Evolutionary conservation across 257 asterid genomes (phyloP).

Genomic region (Solanum lycopersicoides): DNA sequence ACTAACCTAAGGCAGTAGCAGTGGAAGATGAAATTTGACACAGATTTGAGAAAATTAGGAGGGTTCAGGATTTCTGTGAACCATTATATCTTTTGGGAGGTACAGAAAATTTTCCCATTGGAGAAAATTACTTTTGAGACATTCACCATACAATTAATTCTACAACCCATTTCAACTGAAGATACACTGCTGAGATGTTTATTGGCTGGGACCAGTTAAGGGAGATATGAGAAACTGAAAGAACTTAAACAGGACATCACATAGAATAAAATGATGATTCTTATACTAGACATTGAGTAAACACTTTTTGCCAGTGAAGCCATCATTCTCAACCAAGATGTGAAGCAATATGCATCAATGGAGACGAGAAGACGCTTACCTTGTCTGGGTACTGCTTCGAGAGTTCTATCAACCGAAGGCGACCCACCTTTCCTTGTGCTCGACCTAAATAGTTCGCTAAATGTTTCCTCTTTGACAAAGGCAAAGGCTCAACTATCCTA

Average conservation of each 20-base stretch:
- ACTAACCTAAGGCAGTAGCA: neutral
- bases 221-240: neutral
- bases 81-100: neutral
- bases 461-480: constrained; percentile 70
- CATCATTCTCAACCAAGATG: neutral
- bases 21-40: neutral
- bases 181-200: neutral
- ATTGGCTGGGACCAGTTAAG: neutral
- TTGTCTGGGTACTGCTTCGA: constrained; percentile 75
- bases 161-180: neutral
- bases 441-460: constrained; percentile 88
- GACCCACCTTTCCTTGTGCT: constrained; percentile 90
- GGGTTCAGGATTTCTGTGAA: neutral
- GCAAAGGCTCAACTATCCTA: constrained; percentile 74
- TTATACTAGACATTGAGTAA: neutral
- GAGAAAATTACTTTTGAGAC: neutral
- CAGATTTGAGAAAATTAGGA: neutral
- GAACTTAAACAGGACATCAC: neutral
- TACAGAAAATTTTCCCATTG: neutral
- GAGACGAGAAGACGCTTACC: constrained; percentile 33
- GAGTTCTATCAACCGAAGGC: constrained; percentile 68
- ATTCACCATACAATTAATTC: neutral
- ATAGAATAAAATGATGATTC: neutral
- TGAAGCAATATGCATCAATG: neutral
- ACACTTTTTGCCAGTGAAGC: neutral